phyloP scores from a whole-genome alignment of 768 basidiomycete species.

The Hortiboletus flavorubellus region DNA sequence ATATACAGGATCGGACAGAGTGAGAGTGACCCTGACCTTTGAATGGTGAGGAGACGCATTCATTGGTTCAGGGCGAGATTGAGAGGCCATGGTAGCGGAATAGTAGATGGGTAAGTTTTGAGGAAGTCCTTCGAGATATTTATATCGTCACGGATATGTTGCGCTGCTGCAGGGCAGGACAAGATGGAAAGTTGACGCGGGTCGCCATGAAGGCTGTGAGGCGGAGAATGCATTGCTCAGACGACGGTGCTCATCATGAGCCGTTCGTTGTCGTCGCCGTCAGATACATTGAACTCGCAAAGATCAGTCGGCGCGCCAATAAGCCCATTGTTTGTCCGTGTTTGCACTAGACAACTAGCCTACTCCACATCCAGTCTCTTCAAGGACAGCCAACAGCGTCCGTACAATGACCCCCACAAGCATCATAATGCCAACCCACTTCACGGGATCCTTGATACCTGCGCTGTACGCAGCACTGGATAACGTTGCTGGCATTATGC shows the following conservation, averaged over 20 bases:
- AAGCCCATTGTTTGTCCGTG: conserved; percentile 16
- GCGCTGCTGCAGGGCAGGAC: neutral
- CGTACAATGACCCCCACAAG: no score
- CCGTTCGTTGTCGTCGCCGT: conserved; percentile 8
- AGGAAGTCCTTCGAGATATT: conserved; percentile 4
- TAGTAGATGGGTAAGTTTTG: neutral
- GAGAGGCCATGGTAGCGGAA: conserved; percentile 25
- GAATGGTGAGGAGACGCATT: conserved; percentile 77
- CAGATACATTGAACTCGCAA: neutral
- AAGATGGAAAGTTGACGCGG: conserved; percentile 4
- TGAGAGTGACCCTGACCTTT: conserved; percentile 69
- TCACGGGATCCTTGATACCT: no score
- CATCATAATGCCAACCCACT: no score
- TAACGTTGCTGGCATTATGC: no score
- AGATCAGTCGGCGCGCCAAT: neutral
- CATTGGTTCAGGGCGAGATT: conserved; percentile 59
- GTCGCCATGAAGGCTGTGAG: conserved; percentile 9
- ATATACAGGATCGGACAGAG: conserved; percentile 55
- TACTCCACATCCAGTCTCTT: no score
- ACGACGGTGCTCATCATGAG: conserved; percentile 19
- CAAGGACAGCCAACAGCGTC: no score
- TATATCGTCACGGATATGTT: conserved; percentile 10
- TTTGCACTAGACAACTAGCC: neutral
- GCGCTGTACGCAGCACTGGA: no score
- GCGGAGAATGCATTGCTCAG: conserved; percentile 9